Evolutionary conservation across 345 rosid genomes (phyloP).

Genomic region (Moringa oleifera): DNA sequence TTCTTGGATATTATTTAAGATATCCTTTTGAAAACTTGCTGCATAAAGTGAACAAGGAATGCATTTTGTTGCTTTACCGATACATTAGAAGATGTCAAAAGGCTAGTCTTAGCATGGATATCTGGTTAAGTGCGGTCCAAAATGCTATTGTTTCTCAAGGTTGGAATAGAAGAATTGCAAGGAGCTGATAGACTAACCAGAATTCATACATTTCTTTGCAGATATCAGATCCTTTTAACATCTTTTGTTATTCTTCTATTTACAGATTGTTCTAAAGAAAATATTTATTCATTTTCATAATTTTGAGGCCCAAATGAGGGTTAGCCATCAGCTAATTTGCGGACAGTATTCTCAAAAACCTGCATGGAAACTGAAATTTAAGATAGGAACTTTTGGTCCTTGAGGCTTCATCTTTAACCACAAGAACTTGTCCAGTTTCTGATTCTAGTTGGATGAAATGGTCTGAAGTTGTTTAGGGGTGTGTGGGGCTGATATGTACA

Average conservation of each 20-base stretch:
- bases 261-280: neutral
- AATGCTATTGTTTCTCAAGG: neutral
- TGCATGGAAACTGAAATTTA: neutral
- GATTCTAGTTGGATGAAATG: neutral
- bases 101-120: neutral
- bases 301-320: neutral
- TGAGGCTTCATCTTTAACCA: neutral
- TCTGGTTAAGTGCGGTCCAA: neutral
- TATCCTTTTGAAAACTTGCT: neutral
- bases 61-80: neutral
- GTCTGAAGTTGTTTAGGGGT: neutral
- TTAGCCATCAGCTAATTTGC: neutral
- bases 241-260: no score
- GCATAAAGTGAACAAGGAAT: neutral
- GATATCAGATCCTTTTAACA: no score
- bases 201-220: no score
- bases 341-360: neutral
- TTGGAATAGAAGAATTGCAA: neutral
- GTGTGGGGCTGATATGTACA: neutral
- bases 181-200: no score
- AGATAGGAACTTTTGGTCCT: no score
- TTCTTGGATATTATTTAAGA: neutral
- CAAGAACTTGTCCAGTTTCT: no score
- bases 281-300: neutral
- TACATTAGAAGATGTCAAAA: neutral